Conservation (phyloP, 2,329 filamentous ascomycete species). For the Fusarium nematophilum region DNA sequence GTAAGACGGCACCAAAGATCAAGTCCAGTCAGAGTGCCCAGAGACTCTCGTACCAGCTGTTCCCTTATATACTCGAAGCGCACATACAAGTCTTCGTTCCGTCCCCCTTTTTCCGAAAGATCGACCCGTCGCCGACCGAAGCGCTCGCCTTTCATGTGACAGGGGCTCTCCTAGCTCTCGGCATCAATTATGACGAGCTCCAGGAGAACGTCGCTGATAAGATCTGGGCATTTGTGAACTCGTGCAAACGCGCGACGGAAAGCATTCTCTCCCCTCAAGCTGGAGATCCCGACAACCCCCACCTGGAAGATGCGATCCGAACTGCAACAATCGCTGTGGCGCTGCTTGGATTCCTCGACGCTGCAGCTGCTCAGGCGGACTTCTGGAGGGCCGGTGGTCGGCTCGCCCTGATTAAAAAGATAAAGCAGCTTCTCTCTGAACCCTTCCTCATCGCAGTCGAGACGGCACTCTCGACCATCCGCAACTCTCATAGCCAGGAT, state of each 20-base stretch:
- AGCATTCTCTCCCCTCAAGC: slow-evolving; percentile 63
- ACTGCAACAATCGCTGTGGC: slow-evolving; percentile 84
- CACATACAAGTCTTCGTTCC: slow-evolving; percentile 81
- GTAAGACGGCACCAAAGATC: slow-evolving; percentile 85
- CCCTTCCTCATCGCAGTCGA: slow-evolving; percentile 88
- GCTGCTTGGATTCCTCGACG: slow-evolving; percentile 89
- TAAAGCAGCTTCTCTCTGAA: slow-evolving; percentile 83
- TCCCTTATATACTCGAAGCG: slow-evolving; percentile 86
- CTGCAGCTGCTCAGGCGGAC: slow-evolving; percentile 78
- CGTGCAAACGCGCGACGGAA: slow-evolving; percentile 73
- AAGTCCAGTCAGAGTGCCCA: slow-evolving; percentile 78
- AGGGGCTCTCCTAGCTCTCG: slow-evolving; percentile 83
- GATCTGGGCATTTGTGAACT: slow-evolving; percentile 77
- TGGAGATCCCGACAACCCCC: slow-evolving; percentile 67
- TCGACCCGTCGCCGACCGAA: slow-evolving; percentile 92
- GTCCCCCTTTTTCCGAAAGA: slow-evolving; percentile 83
- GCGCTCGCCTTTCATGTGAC: slow-evolving; percentile 82
- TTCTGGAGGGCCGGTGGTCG: slow-evolving; percentile 86
- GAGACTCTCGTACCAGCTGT: slow-evolving; percentile 81
- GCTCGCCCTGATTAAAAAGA: slow-evolving; percentile 75
- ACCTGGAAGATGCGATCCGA: slow-evolving; percentile 73
- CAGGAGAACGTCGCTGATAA: slow-evolving; percentile 73
- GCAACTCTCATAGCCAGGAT: slow-evolving; percentile 78
- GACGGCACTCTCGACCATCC: slow-evolving; percentile 88
- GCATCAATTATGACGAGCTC: slow-evolving; percentile 76